phyloP scores from a whole-genome alignment of 495 filamentous ascomycete genomes.

The Neurospora discreta region DNA sequence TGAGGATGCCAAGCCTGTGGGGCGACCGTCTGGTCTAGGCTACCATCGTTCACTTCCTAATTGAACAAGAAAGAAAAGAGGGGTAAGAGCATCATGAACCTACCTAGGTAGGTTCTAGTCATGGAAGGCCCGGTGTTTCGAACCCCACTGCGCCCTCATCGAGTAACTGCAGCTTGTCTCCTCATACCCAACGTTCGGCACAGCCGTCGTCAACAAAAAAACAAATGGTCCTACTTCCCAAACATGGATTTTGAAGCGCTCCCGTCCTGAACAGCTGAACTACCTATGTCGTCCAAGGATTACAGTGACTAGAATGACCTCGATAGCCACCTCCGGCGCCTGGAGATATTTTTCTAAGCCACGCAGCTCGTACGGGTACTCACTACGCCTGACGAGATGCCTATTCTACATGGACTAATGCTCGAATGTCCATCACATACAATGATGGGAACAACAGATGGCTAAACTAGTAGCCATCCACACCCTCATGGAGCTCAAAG shows the following conservation, averaged over 20 bases:
- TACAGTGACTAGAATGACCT: slow-evolving; percentile 8
- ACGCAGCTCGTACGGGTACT: slow-evolving; percentile 7
- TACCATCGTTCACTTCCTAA: neutral
- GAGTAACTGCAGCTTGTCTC: neutral
- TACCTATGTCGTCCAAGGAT: slow-evolving; percentile 1
- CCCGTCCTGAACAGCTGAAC: neutral
- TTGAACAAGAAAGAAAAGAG: neutral
- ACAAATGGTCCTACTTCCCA: neutral
- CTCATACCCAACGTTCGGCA: neutral
- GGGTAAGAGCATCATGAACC: neutral
- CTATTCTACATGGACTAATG: slow-evolving; percentile 9
- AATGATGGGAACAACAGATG: slow-evolving; percentile 4
- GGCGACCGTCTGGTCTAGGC: neutral
- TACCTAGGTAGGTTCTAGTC: neutral
- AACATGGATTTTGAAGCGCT: neutral
- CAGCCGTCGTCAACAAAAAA: neutral
- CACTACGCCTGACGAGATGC: slow-evolving; percentile 6
- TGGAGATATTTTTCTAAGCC: slow-evolving; percentile 6
- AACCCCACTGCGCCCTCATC: neutral
- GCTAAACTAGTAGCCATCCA: slow-evolving; percentile 11
- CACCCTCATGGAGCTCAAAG: slow-evolving; percentile 14
- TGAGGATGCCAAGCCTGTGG: neutral
- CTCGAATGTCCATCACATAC: too few species aligned
- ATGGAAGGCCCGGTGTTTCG: neutral
- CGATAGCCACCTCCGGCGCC: slow-evolving; percentile 5